These are phyloP conservation scores for Asterionellopsis glacialis DNA, from an alignment of 108 stramenopile genomes.

Conservation along the genomic window DNA sequence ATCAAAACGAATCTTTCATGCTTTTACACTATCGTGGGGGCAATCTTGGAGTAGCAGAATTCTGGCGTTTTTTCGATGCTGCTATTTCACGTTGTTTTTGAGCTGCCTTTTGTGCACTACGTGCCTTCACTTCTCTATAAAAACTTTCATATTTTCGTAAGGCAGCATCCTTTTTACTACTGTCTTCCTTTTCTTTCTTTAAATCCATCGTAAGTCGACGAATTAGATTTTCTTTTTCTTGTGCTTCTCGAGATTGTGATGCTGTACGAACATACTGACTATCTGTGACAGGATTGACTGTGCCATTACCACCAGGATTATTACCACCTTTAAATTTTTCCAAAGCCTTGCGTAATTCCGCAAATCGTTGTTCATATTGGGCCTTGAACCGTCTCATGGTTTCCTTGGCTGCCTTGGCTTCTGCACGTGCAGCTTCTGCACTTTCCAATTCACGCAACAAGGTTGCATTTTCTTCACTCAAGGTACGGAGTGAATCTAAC, in stretches of 20 bases:
- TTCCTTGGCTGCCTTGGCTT: slow-evolving; percentile 70
- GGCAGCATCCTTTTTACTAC: slow-evolving; percentile 78
- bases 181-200: slow-evolving; percentile 78
- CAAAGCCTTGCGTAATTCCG: slow-evolving; percentile 57
- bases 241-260: background rate
- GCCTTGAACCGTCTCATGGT: slow-evolving; percentile 68
- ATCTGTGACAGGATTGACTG: slow-evolving; percentile 41
- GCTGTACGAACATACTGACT: slow-evolving; percentile 26
- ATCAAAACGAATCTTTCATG: too few relatives aligned
- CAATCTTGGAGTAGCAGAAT: too few relatives aligned
- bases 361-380: slow-evolving; percentile 63
- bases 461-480: slow-evolving; percentile 83
- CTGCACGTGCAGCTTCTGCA: slow-evolving; percentile 63
- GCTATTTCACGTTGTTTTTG: slow-evolving; percentile 29
- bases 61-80: too few relatives aligned
- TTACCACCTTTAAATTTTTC: slow-evolving; percentile 51
- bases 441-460: slow-evolving; percentile 79
- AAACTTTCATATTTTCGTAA: slow-evolving; percentile 84
- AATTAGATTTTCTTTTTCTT: slow-evolving; percentile 65
- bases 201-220: slow-evolving; percentile 71
- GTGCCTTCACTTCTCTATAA: slow-evolving; percentile 81
- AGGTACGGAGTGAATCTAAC: slow-evolving; percentile 75
- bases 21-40: too few relatives aligned
- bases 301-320: slow-evolving; percentile 14
- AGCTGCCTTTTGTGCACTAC: slow-evolving; percentile 75